Percentiles rank a stretch among this genome's conserved stretches.
phyloP scores from a whole-genome alignment of 1,284 basidiomycete genomes.

The Tilletia indica region DNA sequence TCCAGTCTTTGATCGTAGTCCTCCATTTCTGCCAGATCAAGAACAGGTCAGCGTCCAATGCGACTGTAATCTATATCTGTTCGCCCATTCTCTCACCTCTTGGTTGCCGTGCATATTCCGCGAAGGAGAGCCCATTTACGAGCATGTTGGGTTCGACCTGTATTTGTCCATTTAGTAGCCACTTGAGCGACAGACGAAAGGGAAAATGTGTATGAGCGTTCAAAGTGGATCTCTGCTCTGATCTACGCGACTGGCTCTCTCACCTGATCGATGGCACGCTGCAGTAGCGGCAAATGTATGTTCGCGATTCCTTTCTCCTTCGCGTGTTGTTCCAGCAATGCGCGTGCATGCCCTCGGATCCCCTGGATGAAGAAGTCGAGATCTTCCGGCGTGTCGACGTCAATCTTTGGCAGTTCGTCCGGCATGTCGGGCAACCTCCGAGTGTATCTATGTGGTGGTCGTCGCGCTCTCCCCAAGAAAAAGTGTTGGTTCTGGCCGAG shows the following conservation, averaged over 20 bases:
- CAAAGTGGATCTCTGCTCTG: no score
- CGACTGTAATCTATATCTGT: no score
- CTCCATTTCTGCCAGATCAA: constrained; percentile 15
- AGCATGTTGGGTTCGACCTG: constrained; percentile 21
- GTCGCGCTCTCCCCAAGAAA: background rate
- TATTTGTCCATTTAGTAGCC: constrained; percentile 11
- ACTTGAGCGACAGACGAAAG: background rate
- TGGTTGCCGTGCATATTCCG: constrained; percentile 1
- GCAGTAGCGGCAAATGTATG: background rate
- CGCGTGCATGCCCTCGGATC: constrained; percentile 18
- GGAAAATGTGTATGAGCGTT: no score
- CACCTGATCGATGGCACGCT: constrained; percentile 14
- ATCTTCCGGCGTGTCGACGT: constrained; percentile 19
- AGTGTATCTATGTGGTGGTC: background rate
- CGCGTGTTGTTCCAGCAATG: background rate
- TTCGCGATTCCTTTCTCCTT: constrained; percentile 5
- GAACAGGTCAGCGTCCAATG: no score
- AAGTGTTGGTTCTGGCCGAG: background rate
- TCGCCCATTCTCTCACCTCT: background rate
- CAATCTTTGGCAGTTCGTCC: constrained; percentile 21
- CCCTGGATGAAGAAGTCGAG: constrained; percentile 17
- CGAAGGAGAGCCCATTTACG: constrained; percentile 23
- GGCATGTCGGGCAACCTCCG: constrained; percentile 14
- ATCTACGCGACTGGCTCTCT: background rate
- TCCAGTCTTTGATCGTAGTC: constrained; percentile 6